Percentiles rank a stretch among this genome's conserved stretches.
Evolutionary conservation across 2,329 filamentous ascomycete species (phyloP).

Genomic region (Diaporthe longicolla): DNA sequence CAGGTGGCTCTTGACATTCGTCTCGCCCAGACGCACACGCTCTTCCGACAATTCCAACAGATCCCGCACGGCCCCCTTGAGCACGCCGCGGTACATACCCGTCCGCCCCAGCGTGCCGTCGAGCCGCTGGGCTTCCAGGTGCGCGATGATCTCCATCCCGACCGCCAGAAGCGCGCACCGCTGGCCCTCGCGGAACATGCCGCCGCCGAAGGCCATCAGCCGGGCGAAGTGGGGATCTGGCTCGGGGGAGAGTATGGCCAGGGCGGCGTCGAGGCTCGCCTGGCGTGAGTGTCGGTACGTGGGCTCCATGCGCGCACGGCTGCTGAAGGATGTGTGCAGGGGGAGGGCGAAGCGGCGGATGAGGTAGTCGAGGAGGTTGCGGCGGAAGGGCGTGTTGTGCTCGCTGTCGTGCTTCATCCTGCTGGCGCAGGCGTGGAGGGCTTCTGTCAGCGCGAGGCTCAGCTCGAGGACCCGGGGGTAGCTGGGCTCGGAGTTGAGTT

Average conservation of each 20-base stretch:
- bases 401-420: constrained; percentile 42
- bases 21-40: constrained; percentile 57
- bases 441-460: constrained; percentile 51
- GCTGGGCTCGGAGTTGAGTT: constrained; percentile 50
- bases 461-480: constrained; percentile 55
- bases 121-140: constrained; percentile 48
- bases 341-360: constrained; percentile 68
- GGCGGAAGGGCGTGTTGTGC: constrained; percentile 53
- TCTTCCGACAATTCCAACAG: constrained; percentile 49
- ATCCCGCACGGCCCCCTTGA: constrained; percentile 51
- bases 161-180: constrained; percentile 52
- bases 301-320: constrained; percentile 58
- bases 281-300: constrained; percentile 65
- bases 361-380: constrained; percentile 65
- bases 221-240: constrained; percentile 54
- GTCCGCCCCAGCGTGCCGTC: constrained; percentile 51
- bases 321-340: constrained; percentile 65
- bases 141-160: constrained; percentile 55
- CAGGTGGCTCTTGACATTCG: constrained; percentile 60
- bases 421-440: constrained; percentile 45
- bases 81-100: constrained; percentile 48
- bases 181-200: constrained; percentile 58
- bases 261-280: constrained; percentile 59
- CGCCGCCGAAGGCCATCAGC: constrained; percentile 55
- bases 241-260: constrained; percentile 54